phyloP scores from a whole-genome alignment of 441 rosid species.

The Adansonia rubrostipa region DNA sequence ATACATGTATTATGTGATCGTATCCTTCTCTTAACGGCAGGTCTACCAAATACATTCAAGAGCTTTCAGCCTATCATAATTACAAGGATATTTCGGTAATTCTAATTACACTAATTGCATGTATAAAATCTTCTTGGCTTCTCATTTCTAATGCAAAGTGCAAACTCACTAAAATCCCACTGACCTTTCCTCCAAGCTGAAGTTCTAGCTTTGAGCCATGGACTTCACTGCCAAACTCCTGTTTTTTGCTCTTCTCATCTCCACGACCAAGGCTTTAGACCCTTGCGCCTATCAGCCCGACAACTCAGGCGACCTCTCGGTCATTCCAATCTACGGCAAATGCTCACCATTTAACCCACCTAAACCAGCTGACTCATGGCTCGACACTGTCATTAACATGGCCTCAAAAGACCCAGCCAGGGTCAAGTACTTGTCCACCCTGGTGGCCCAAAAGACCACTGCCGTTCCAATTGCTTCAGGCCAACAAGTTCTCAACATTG shows the following conservation, averaged over 20 bases:
- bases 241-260: constrained; percentile 43
- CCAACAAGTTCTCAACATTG: constrained; percentile 30
- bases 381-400: constrained; percentile 52
- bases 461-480: constrained; percentile 63
- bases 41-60: not conserved
- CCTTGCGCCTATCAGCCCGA: constrained; percentile 44
- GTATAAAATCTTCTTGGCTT: constrained; percentile 15
- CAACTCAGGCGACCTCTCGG: constrained; percentile 41
- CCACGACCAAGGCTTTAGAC: constrained; percentile 38
- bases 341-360: constrained; percentile 65
- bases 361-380: constrained; percentile 44
- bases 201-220: constrained; percentile 35
- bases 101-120: not conserved
- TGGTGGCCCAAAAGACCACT: constrained; percentile 45
- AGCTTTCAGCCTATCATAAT: constrained; percentile 15
- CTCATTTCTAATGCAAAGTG: constrained; percentile 25
- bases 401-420: constrained; percentile 61
- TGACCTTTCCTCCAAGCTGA: not conserved
- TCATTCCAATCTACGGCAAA: constrained; percentile 61
- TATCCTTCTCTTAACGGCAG: too few species aligned
- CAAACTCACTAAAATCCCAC: not conserved
- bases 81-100: constrained; percentile 39
- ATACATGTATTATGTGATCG: too few species aligned
- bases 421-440: constrained; percentile 46
- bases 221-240: constrained; percentile 38